phyloP scores from a whole-genome alignment of 2,329 filamentous ascomycete species.

The Knufia fluminis region DNA sequence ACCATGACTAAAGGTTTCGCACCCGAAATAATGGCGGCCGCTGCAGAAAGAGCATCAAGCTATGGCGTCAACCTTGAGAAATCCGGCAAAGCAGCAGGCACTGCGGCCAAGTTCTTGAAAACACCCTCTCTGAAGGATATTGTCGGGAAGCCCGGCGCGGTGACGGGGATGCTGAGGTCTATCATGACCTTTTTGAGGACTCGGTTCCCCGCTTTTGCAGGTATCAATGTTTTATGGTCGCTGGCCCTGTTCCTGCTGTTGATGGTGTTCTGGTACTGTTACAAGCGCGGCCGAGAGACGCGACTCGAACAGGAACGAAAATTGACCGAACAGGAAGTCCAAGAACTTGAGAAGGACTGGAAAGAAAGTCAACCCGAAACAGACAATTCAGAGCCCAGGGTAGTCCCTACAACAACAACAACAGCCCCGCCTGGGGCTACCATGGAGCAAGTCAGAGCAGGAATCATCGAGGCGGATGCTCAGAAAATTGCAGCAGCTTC shows the following conservation, averaged over 20 bases:
- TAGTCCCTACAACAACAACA: constrained; percentile 25
- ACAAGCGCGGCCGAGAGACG: constrained; percentile 84
- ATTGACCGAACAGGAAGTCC: constrained; percentile 37
- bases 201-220: constrained; percentile 82
- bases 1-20: constrained; percentile 68
- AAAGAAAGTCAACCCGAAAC: constrained; percentile 25
- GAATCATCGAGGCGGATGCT: constrained; percentile 32
- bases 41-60: constrained; percentile 54
- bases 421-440: constrained; percentile 34
- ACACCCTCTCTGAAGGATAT: constrained; percentile 68
- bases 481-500: constrained; percentile 25
- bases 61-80: constrained; percentile 53
- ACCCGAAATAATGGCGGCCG: constrained; percentile 72
- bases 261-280: constrained; percentile 95
- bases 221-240: constrained; percentile 85
- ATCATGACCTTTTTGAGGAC: constrained; percentile 82
- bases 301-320: constrained; percentile 58
- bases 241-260: constrained; percentile 82
- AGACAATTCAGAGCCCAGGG: constrained; percentile 22
- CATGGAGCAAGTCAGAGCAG: constrained; percentile 31
- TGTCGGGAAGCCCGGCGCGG: constrained; percentile 75
- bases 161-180: constrained; percentile 75
- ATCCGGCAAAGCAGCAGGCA: constrained; percentile 42
- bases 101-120: constrained; percentile 57
- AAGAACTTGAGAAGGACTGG: constrained; percentile 31